These are phyloP conservation scores for Phytophthora tentaculata DNA, from an alignment of 352 stramenopile genomes.

Conservation along the genomic window DNA sequence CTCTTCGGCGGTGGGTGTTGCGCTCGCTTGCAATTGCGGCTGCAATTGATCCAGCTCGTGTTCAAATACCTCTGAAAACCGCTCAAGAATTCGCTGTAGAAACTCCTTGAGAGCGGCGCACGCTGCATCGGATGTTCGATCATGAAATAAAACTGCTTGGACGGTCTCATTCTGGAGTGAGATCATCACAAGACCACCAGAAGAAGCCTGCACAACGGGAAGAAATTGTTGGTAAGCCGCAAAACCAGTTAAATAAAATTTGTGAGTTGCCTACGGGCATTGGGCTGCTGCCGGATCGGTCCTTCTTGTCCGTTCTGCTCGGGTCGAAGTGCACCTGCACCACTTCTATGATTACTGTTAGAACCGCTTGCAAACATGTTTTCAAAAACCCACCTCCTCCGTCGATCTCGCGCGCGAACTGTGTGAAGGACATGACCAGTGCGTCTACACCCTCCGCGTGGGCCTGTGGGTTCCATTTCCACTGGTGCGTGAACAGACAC, in stretches of 20 bases:
- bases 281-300: conserved; percentile 27
- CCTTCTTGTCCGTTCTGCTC: conserved; percentile 38
- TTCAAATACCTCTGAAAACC: conserved; percentile 53
- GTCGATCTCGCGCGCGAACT: conserved; percentile 89
- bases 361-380: conserved; percentile 1
- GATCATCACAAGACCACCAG: conserved; percentile 74
- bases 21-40: conserved; percentile 50
- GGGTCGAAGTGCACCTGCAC: conserved; percentile 76
- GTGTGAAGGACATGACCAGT: conserved; percentile 83
- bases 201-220: conserved; percentile 34
- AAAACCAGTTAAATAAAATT: neutral
- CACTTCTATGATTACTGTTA: conserved; percentile 53
- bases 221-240: neutral
- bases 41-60: conserved; percentile 55
- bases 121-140: conserved; percentile 60
- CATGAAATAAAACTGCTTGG: conserved; percentile 82
- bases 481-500: conserved; percentile 80
- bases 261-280: conserved; percentile 27
- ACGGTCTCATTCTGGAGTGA: conserved; percentile 62
- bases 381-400: conserved; percentile 55
- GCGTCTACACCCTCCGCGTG: conserved; percentile 75
- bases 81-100: conserved; percentile 57
- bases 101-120: conserved; percentile 59
- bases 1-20: conserved; percentile 42
- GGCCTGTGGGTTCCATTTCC: conserved; percentile 82